A percentile compares a stretch with the other conserved stretches of the same genome.
These are phyloP conservation scores for Calonectria pseudoturangicola DNA, from an alignment of 2,329 filamentous ascomycete species.

Conservation along the genomic window DNA sequence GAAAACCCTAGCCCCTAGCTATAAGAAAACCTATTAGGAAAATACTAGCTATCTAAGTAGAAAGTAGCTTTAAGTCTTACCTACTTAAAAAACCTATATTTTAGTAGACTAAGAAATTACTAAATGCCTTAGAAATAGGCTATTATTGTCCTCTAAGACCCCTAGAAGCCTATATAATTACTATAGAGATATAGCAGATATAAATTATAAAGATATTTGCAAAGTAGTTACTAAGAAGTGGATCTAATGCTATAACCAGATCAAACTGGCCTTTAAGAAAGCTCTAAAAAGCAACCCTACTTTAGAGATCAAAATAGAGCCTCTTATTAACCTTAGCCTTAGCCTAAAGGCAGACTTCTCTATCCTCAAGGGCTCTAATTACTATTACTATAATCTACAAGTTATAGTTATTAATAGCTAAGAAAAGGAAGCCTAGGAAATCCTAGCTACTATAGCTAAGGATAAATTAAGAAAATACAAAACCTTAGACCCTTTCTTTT, in stretches of 20 bases:
- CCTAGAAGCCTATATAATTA: neutral
- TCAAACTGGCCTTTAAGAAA: neutral
- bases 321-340: neutral
- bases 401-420: conserved; percentile 4
- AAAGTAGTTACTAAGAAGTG: neutral
- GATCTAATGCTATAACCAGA: neutral
- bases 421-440: neutral
- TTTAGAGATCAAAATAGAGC: neutral
- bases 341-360: neutral
- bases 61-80: neutral
- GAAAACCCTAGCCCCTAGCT: neutral
- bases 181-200: neutral
- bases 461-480: neutral
- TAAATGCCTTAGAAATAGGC: conserved; percentile 9
- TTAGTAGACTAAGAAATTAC: neutral
- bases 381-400: neutral
- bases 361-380: neutral
- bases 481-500: neutral
- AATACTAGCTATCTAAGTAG: conserved; percentile 5
- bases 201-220: conserved; percentile 1
- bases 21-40: neutral
- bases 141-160: neutral
- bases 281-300: neutral
- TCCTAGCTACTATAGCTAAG: neutral
- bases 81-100: neutral